Evolutionary conservation across 2,329 filamentous ascomycete genomes (phyloP), one percentile per base, ranked within the genome.

Genomic region (Alternaria gansuensis): DNA sequence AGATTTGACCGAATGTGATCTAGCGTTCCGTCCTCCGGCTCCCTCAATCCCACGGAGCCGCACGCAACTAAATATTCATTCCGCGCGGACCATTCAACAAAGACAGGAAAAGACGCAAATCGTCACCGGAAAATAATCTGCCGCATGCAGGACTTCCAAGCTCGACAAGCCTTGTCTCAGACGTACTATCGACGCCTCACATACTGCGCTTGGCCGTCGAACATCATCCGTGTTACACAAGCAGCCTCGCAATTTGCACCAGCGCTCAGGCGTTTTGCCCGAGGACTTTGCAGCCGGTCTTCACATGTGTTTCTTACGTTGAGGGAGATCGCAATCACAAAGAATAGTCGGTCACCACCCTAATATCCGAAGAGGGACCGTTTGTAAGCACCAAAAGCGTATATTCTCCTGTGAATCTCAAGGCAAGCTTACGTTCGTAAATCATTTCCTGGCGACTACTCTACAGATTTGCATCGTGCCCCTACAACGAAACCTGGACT

Each of bases 241-340:
- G 11, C 29, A 36, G 44, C 44, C 29, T 48, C 44, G 44, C 44
- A 48, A 48, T 48, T 21, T 34, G 36, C 44, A 33, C 21, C 29
- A 34, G 29, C 10, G 31, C 4, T 21, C 33, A 24, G 23, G 9
- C 44, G 33, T 48, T 26, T 26, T n/a, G 33, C 29, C 44, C 17
- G 17, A 31, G 2, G 17, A 17, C 43, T 33, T 21, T 33, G 17
- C 43, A 31, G 3, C 17, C 17, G 11, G 17, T 28, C 17, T 28
- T 34, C 9, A 46, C 13, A 34, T 2, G 17, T 46, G 29, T 28
- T 17, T 7, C 9, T 17, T 17, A 9, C 8, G 4, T 6, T 10
- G 5, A 33, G 28, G 29, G 31, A 34, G 29, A 34, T 46, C 44
- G 29, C 17, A 46, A 46, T 46, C 17, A 31, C 23, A 33, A 24